A percentile compares a stretch with the other conserved stretches of the same genome.
Evolutionary conservation across 768 basidiomycete genomes (phyloP).

Genomic region (Mycena vitilis): DNA sequence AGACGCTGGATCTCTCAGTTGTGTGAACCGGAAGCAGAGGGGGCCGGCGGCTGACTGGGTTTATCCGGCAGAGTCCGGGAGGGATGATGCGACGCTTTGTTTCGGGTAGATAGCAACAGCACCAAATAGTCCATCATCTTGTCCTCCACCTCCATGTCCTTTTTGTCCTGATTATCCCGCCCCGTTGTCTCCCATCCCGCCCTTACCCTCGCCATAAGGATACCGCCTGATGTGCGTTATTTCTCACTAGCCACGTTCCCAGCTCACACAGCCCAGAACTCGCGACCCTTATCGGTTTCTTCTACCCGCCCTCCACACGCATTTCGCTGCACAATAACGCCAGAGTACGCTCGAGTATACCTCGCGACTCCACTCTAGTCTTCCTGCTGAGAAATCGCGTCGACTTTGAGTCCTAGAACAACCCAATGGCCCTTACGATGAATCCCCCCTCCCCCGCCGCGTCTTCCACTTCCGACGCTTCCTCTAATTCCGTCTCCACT

Average conservation of each 20-base stretch:
- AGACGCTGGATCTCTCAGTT: not conserved
- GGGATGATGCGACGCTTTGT: not conserved
- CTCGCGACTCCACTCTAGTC: constrained; percentile 62
- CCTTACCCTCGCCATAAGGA: constrained; percentile 59
- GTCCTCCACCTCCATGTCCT: constrained; percentile 19
- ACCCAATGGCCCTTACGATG: constrained; percentile 29
- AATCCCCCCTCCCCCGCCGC: constrained; percentile 33
- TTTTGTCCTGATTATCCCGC: constrained; percentile 14
- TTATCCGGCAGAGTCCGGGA: not conserved
- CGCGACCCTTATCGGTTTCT: constrained; percentile 95
- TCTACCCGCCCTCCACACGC: constrained; percentile 55
- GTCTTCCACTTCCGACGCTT: constrained; percentile 33
- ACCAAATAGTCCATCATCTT: constrained; percentile 13
- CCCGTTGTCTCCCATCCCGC: constrained; percentile 45
- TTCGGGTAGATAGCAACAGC: constrained; percentile 21
- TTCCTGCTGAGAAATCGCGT: constrained; percentile 61
- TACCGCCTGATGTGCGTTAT: constrained; percentile 58
- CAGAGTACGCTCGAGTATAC: constrained; percentile 73
- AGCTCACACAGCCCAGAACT: constrained; percentile 63
- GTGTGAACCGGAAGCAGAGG: not conserved
- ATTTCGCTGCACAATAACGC: constrained; percentile 39
- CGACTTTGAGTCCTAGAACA: constrained; percentile 27
- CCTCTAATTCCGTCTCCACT: constrained; percentile 35
- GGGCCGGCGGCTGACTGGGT: not conserved
- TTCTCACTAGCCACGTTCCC: constrained; percentile 7